These are phyloP conservation scores for Populus hybrid DNA, from an alignment of 441 rosid genomes.

Conservation along the genomic window DNA sequence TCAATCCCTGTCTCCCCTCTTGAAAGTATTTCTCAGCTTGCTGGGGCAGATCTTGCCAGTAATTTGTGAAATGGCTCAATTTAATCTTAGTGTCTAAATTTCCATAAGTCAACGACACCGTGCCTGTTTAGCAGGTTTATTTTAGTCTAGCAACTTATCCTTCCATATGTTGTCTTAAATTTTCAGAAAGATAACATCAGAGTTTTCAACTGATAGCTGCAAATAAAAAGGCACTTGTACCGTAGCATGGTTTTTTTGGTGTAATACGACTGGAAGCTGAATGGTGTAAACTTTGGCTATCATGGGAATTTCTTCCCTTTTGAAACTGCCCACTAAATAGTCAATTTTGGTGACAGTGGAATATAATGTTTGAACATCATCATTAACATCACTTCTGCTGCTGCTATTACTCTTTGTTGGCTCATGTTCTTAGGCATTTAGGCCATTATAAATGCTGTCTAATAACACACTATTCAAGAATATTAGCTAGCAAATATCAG, in stretches of 20 bases:
- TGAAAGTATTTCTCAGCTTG: neutral
- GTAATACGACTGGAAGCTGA: neutral
- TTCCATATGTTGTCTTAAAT: neutral
- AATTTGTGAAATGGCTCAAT: neutral
- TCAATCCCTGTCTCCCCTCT: neutral
- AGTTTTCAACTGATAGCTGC: neutral
- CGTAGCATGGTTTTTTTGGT: neutral
- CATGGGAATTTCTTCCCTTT: neutral
- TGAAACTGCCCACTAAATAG: neutral
- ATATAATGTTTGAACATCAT: neutral
- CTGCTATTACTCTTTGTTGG: neutral
- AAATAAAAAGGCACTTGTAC: neutral
- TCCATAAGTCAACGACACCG: neutral
- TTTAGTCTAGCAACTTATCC: neutral
- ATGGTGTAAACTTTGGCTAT: neutral
- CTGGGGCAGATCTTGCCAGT: neutral
- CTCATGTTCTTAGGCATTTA: neutral
- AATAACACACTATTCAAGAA: neutral
- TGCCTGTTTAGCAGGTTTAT: neutral
- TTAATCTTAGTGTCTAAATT: neutral
- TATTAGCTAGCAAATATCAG: neutral
- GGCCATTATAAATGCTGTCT: neutral
- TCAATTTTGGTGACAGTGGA: neutral
- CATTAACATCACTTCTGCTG: neutral
- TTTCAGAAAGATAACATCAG: neutral